Conservation (phyloP, 1,284 basidiomycete genomes). For the Puccinia coronata region DNA sequence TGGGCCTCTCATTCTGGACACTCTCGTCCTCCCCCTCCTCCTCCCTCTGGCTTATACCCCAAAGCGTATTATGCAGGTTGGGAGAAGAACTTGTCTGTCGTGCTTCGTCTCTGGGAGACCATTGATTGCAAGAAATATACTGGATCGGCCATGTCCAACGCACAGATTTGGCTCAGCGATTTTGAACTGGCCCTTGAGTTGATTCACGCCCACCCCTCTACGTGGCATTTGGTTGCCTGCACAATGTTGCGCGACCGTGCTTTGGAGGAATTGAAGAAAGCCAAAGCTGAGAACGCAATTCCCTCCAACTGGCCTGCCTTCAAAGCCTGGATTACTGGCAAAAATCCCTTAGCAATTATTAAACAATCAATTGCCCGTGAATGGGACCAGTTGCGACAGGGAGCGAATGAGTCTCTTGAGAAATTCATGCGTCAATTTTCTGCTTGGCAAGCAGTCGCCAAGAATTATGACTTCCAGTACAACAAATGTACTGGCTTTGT, state of each 20-base stretch:
- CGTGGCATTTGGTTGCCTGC: background rate
- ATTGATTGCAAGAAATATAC: background rate
- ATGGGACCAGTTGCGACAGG: background rate
- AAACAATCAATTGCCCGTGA: background rate
- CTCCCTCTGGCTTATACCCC: no score
- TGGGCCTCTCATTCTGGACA: no score
- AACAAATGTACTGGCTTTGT: background rate
- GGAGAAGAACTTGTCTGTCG: background rate
- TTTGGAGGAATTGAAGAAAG: constrained; percentile 2
- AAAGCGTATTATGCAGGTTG: background rate
- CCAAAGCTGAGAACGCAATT: background rate
- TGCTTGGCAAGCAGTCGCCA: background rate
- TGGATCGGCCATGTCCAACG: background rate
- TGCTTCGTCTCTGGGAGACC: background rate
- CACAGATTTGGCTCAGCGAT: background rate
- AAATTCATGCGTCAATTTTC: background rate
- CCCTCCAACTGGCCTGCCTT: background rate
- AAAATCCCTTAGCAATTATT: background rate
- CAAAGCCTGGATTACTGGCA: background rate
- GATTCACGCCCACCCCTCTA: background rate
- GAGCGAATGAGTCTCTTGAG: background rate
- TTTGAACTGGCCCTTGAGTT: background rate
- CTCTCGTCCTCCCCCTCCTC: no score
- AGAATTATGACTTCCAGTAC: constrained; percentile 15
- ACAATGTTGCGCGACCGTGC: background rate